Evolutionary conservation across 371 early-diverging fungal species (phyloP).

Genomic region (Mucor indicus): DNA sequence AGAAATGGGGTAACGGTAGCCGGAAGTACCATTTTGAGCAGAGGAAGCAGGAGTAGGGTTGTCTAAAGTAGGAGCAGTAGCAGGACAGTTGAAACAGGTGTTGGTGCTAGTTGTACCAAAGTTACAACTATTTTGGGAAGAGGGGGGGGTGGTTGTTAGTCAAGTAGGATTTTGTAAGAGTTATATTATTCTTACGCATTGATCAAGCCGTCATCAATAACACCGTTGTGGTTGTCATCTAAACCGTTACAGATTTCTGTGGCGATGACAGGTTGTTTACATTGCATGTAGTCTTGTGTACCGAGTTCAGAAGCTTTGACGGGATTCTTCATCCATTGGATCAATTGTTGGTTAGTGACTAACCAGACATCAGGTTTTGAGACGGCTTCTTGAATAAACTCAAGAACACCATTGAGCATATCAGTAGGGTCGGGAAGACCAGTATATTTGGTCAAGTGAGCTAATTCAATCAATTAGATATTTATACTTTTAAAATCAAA

Average conservation of each 20-base stretch:
- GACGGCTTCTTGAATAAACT: slow-evolving; percentile 39
- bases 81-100: slow-evolving; percentile 69
- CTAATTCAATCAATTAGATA: slow-evolving; percentile 9
- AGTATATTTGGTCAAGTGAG: slow-evolving; percentile 47
- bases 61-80: slow-evolving; percentile 41
- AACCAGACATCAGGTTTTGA: slow-evolving; percentile 58
- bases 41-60: slow-evolving; percentile 52
- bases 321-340: slow-evolving; percentile 65
- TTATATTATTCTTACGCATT: slow-evolving; percentile 25
- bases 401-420: slow-evolving; percentile 29
- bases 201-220: slow-evolving; percentile 41
- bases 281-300: slow-evolving; percentile 54
- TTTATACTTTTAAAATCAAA: not conserved
- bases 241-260: slow-evolving; percentile 74
- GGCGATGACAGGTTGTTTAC: slow-evolving; percentile 51
- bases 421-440: slow-evolving; percentile 36
- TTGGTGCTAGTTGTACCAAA: slow-evolving; percentile 52
- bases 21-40: slow-evolving; percentile 42
- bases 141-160: too few species aligned
- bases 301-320: slow-evolving; percentile 58
- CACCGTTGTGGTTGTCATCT: slow-evolving; percentile 52
- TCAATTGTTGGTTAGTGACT: slow-evolving; percentile 62
- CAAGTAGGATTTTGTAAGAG: too few species aligned
- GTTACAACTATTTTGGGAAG: slow-evolving; percentile 42
- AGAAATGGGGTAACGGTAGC: slow-evolving; percentile 51